These are phyloP conservation scores for Apophysomyces sp. DNA, from an alignment of 371 early-diverging fungal genomes.

Conservation along the genomic window DNA sequence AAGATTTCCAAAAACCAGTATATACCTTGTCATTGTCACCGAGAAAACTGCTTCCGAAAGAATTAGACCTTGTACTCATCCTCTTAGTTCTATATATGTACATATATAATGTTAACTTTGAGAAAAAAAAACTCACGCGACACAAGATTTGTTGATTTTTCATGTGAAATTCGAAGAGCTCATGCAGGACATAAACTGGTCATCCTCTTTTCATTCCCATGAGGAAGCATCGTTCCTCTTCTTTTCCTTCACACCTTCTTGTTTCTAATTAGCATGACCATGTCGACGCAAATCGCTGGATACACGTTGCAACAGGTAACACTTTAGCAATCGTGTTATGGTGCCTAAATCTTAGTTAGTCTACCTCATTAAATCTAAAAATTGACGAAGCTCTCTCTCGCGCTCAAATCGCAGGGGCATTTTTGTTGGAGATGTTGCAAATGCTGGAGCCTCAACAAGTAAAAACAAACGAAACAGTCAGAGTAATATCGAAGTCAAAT, in stretches of 20 bases:
- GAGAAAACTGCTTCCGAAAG: too few relatives aligned
- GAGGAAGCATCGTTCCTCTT: background rate
- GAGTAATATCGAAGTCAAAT: slow-evolving; percentile 17
- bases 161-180: slow-evolving; percentile 6
- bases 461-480: slow-evolving; percentile 35
- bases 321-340: background rate
- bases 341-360: slow-evolving; percentile 12
- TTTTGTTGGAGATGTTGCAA: slow-evolving; percentile 28
- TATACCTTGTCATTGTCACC: too few relatives aligned
- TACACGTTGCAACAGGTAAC: slow-evolving; percentile 10
- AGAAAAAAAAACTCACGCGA: background rate
- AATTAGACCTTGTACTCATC: too few relatives aligned
- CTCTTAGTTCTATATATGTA: too few relatives aligned
- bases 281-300: slow-evolving; percentile 21
- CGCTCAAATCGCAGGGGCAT: slow-evolving; percentile 26
- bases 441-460: slow-evolving; percentile 37
- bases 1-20: too few relatives aligned
- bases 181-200: background rate
- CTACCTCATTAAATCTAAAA: slow-evolving; percentile 24
- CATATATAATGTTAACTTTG: too few relatives aligned
- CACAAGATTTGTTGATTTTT: background rate
- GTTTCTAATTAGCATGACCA: background rate
- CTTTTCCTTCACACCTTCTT: background rate
- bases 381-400: slow-evolving; percentile 31
- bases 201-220: background rate